A percentile compares a stretch with the other conserved stretches of the same genome.
phyloP scores from a whole-genome alignment of 2,329 filamentous ascomycete species.

The Colletotrichum camelliae region DNA sequence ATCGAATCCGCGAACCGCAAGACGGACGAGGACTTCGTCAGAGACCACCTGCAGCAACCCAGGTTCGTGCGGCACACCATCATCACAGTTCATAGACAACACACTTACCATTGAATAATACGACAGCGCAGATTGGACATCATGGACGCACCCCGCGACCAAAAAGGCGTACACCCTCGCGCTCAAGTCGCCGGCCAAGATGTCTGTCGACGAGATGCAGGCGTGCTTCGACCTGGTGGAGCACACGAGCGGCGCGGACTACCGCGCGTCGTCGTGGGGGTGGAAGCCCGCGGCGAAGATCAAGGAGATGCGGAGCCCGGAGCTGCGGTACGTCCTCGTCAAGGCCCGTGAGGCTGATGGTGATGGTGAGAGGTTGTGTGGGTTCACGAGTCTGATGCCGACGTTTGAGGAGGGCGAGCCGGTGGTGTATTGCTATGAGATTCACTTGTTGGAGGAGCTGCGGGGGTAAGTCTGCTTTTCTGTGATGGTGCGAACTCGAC shows the following conservation, averaged over 20 bases:
- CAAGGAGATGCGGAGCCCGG: constrained; percentile 70
- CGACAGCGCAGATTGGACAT: constrained; percentile 32
- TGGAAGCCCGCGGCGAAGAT: constrained; percentile 69
- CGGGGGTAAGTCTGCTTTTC: constrained; percentile 50
- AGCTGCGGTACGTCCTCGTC: constrained; percentile 73
- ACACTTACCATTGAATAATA: not conserved
- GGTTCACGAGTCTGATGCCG: constrained; percentile 74
- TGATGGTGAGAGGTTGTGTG: constrained; percentile 38
- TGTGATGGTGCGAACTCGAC: not conserved
- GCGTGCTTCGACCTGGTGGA: constrained; percentile 64
- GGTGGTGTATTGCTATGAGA: constrained; percentile 81
- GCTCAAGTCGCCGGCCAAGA: constrained; percentile 43
- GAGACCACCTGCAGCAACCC: constrained; percentile 48
- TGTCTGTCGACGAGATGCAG: constrained; percentile 50
- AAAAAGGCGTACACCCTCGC: constrained; percentile 45
- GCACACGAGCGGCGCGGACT: constrained; percentile 67
- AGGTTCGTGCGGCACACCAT: constrained; percentile 36
- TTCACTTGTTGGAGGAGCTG: constrained; percentile 66
- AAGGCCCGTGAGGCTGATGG: constrained; percentile 26
- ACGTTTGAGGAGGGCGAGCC: constrained; percentile 69
- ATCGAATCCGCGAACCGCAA: constrained; percentile 56
- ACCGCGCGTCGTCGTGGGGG: constrained; percentile 64
- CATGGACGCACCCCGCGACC: constrained; percentile 59
- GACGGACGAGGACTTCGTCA: constrained; percentile 52
- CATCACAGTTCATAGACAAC: not conserved